Evolutionary conservation across 129 eudicot species (phyloP), one percentile per base, ranked within the genome.

Genomic region (Mikania micrantha): DNA sequence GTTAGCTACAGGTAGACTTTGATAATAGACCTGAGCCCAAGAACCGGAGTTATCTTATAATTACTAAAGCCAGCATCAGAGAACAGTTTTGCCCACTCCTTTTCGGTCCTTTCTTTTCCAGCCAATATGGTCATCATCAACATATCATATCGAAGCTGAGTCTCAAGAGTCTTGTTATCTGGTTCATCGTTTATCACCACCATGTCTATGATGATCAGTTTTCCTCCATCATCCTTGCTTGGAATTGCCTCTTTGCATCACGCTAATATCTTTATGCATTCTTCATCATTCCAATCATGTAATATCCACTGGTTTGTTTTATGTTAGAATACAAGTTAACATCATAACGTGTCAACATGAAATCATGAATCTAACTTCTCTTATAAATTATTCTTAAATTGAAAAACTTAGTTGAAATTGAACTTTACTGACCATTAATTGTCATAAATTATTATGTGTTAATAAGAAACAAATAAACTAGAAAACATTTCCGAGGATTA

Each of bases 261-360:
- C 35, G 25, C 27, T 4, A 56, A 13, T 56, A 56, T 56, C 20
- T 27, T 27, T 27, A 27, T 5, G 36, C 62, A 56, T 56, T 56
- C 62, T 56, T 27, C 38, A 27, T 56, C 62, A 29, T 5, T 56
- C 62, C 62, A 56, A 27, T 56, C 62, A 56, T 56, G 62, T 56
- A 56, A 56, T 56, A 56, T 56, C 62, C 62, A 56, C 38, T 56
- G 2, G 1, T 47, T 29, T 29, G 29, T 24, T 3, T 54, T 12
- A 42, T 42, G 16, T 15, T 5, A 44, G 4, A 44, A 44, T 44
- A 44, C n/a, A 15, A 15, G n/a, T 44, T 21, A 44, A n/a, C 50
- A n/a, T 15, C 50, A 44, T 3, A 44, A 24, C 11, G 7, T 48
- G n/a, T n/a, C n/a, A 13, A 42, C n/a, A 42, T 13, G 15, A 42